phyloP scores from a whole-genome alignment of 2,329 filamentous ascomycete species.

The Diaporthe sp. region DNA sequence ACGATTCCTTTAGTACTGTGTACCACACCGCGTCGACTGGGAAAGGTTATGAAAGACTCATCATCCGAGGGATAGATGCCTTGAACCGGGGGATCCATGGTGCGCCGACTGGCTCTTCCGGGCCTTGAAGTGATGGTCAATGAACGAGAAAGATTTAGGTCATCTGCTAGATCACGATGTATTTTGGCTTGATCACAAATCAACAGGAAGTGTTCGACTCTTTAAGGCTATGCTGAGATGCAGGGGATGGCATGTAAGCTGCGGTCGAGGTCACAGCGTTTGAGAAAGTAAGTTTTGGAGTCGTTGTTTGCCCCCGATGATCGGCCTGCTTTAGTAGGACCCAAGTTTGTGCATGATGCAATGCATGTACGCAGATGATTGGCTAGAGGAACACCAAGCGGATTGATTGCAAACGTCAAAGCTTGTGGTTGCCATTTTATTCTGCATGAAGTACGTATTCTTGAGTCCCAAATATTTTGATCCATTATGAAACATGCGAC shows the following conservation, averaged over 20 bases:
- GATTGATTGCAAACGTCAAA: not conserved
- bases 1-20: conserved; percentile 94
- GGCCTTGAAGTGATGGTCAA: not conserved
- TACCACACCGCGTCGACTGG: conserved; percentile 88
- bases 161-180: not conserved
- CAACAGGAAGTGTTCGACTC: no score
- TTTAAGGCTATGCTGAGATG: not conserved
- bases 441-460: not conserved
- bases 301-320: conserved; percentile 1
- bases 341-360: not conserved
- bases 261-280: no score
- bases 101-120: not conserved
- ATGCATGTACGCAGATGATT: not conserved
- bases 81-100: not conserved
- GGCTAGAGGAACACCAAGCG: not conserved
- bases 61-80: conserved; percentile 40
- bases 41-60: conserved; percentile 47
- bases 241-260: no score
- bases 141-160: not conserved
- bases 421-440: not conserved
- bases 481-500: not conserved
- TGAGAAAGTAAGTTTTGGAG: not conserved
- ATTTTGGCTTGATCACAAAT: no score
- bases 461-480: not conserved
- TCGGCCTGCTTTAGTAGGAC: not conserved